These are phyloP conservation scores for Allantophomopsis lycopodina DNA, from an alignment of 2,329 filamentous ascomycete genomes.

Conservation along the genomic window DNA sequence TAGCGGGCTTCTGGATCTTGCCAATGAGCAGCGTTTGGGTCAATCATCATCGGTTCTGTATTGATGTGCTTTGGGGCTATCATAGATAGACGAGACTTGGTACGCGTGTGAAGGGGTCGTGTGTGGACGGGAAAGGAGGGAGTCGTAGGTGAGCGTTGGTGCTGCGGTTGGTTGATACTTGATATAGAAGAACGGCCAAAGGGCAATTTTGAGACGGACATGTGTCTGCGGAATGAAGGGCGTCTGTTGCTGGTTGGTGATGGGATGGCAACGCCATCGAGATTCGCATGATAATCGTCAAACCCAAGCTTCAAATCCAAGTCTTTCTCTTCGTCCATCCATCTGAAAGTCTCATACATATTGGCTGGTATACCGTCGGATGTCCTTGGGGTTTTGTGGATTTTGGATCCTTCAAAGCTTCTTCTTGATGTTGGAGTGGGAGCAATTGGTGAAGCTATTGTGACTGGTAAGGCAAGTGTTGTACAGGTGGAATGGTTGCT, in stretches of 20 bases:
- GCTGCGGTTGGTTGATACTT: conserved; percentile 9
- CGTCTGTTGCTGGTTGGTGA: conserved; percentile 29
- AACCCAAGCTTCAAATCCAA: conserved; percentile 53
- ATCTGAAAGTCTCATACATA: conserved; percentile 54
- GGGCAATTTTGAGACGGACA: conserved; percentile 57
- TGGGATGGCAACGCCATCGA: conserved; percentile 35
- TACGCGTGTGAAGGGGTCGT: conserved; percentile 11
- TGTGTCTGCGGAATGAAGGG: conserved; percentile 53
- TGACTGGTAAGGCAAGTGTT: conserved; percentile 11
- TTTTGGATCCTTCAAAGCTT: not conserved
- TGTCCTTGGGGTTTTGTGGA: conserved; percentile 10
- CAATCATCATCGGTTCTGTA: conserved; percentile 38
- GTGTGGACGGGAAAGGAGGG: conserved; percentile 6
- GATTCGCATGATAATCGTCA: conserved; percentile 56
- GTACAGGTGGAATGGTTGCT: conserved; percentile 23
- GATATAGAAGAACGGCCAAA: conserved; percentile 42
- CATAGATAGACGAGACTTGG: conserved; percentile 40
- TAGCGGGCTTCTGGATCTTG: conserved; percentile 79
- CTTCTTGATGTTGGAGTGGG: conserved; percentile 4
- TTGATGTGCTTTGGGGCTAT: conserved; percentile 29
- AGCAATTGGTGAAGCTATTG: conserved; percentile 13
- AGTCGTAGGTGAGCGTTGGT: conserved; percentile 17
- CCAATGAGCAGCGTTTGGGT: conserved; percentile 68
- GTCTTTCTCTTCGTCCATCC: conserved; percentile 61
- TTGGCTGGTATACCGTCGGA: conserved; percentile 13